These are phyloP conservation scores for Craspedostauros australis DNA, from an alignment of 108 stramenopile genomes.

Conservation along the genomic window DNA sequence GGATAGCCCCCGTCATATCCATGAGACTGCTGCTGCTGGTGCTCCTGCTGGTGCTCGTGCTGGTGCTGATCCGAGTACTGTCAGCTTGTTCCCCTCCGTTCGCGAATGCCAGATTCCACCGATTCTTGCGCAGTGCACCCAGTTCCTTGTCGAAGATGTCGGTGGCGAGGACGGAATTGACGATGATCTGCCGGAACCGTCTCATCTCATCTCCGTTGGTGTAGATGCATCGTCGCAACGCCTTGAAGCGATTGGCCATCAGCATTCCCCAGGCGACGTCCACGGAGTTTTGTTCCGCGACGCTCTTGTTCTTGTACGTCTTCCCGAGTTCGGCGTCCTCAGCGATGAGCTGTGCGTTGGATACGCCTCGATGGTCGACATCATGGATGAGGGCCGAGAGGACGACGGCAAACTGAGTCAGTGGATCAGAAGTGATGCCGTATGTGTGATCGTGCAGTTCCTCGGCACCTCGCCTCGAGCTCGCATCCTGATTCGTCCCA, in stretches of 20 bases:
- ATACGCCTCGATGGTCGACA: constrained; percentile 43
- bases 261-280: constrained; percentile 28
- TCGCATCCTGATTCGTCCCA: neutral
- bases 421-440: constrained; percentile 43
- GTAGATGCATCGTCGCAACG: constrained; percentile 17
- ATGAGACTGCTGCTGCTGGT: too few species aligned
- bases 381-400: constrained; percentile 49
- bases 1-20: too few species aligned
- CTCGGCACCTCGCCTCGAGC: neutral
- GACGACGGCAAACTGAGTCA: constrained; percentile 45
- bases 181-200: constrained; percentile 30
- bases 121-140: too few species aligned
- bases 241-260: constrained; percentile 16
- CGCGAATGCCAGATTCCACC: too few species aligned
- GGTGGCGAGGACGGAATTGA: constrained; percentile 33
- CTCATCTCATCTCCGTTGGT: constrained; percentile 6
- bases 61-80: too few species aligned
- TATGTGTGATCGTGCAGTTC: constrained; percentile 34
- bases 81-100: too few species aligned
- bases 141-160: too few species aligned
- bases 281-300: constrained; percentile 33
- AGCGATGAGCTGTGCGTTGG: constrained; percentile 32
- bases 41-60: too few species aligned
- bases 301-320: constrained; percentile 19
- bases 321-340: constrained; percentile 14